Evolutionary conservation across 805 yeast species (phyloP).

Genomic region (Metschnikowia dekortorum): DNA sequence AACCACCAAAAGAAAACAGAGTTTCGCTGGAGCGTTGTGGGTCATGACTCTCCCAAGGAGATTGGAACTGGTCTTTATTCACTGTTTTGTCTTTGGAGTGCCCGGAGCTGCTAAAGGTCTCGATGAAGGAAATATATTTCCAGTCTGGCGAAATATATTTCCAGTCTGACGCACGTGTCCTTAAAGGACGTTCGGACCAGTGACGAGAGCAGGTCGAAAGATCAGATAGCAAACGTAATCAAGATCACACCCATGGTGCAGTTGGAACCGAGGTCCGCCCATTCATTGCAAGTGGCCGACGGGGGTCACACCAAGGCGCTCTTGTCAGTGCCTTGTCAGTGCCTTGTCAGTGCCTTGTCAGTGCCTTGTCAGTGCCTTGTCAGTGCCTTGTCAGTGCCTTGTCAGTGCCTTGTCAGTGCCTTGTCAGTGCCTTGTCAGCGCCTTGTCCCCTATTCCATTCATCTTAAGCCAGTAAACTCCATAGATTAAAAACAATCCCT

Average conservation of each 20-base stretch:
- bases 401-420: no score
- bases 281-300: no score
- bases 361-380: no score
- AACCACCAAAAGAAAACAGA: background rate
- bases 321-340: no score
- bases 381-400: no score
- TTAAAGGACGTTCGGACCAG: conserved; percentile 42
- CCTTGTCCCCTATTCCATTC: no score
- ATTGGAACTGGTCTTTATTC: conserved; percentile 42
- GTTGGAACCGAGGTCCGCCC: background rate
- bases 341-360: no score
- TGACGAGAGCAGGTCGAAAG: conserved; percentile 31
- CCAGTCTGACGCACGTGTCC: conserved; percentile 40
- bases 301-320: no score
- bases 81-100: conserved; percentile 49
- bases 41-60: conserved; percentile 38
- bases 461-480: no score
- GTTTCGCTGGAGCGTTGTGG: conserved; percentile 23
- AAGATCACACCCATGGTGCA: conserved; percentile 59
- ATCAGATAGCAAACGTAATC: conserved; percentile 44
- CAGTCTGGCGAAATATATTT: conserved; percentile 19
- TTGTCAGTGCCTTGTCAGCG: no score
- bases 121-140: conserved; percentile 48
- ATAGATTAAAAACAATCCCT: no score
- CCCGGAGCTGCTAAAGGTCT: conserved; percentile 55